Conservation (phyloP, 2,329 filamentous ascomycete genomes). For the Cytospora leucostoma region DNA sequence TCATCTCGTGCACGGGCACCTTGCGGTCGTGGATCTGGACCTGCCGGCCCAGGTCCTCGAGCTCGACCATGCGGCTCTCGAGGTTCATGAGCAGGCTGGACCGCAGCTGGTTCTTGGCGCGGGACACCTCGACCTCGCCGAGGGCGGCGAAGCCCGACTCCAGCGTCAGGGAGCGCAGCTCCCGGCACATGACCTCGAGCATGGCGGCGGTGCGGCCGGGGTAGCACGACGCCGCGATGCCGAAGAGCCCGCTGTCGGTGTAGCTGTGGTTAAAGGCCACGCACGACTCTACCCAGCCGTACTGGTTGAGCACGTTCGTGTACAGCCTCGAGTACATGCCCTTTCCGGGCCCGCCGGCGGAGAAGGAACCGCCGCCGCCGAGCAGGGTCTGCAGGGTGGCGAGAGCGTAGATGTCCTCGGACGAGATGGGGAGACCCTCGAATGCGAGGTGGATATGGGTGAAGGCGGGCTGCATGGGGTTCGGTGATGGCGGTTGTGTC, state of each 20-base stretch:
- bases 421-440: constrained; percentile 87
- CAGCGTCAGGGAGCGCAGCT: constrained; percentile 76
- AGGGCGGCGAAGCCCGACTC: constrained; percentile 74
- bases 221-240: constrained; percentile 83
- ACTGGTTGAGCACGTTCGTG: constrained; percentile 96
- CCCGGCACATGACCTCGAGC: constrained; percentile 94
- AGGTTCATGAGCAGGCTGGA: constrained; percentile 94
- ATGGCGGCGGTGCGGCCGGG: constrained; percentile 77
- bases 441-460: constrained; percentile 96
- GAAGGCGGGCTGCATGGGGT: constrained; percentile 76
- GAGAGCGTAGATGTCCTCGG: constrained; percentile 92
- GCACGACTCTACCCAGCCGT: constrained; percentile 96
- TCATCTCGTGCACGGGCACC: constrained; percentile 92
- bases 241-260: constrained; percentile 92
- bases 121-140: constrained; percentile 74
- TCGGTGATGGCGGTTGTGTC: constrained; percentile 73
- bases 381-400: constrained; percentile 94
- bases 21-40: constrained; percentile 96
- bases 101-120: constrained; percentile 95
- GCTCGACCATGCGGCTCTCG: constrained; percentile 93
- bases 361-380: constrained; percentile 94
- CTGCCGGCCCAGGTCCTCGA: constrained; percentile 92
- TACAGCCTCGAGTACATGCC: constrained; percentile 99
- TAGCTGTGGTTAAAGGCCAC: constrained; percentile 97
- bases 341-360: constrained; percentile 93